phyloP scores from a whole-genome alignment of 2,329 filamentous ascomycete species.

The Aspergillus sp. region DNA sequence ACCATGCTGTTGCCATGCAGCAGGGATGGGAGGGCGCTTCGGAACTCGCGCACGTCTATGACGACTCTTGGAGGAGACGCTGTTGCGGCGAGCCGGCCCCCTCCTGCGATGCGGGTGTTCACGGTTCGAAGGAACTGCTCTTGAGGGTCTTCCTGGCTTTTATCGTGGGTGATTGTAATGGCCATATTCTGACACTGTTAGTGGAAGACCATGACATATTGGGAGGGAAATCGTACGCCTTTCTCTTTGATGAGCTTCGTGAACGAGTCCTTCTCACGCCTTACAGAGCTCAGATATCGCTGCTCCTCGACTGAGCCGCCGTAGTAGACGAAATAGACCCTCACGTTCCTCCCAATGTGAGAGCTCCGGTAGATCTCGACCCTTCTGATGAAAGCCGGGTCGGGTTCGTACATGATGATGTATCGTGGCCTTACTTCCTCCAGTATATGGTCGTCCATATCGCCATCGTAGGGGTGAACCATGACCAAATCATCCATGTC shows the following conservation, averaged over 20 bases:
- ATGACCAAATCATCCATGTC: conserved; percentile 83
- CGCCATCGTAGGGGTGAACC: conserved; percentile 87
- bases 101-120: conserved; percentile 93
- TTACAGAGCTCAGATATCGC: conserved; percentile 75
- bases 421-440: conserved; percentile 90
- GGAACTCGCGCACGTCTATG: conserved; percentile 92
- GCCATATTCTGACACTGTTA: conserved; percentile 58
- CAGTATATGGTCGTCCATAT: conserved; percentile 91
- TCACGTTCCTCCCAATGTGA: conserved; percentile 77
- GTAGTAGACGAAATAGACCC: conserved; percentile 96
- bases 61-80: conserved; percentile 82
- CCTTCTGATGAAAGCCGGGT: conserved; percentile 83
- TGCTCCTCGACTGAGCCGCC: conserved; percentile 92
- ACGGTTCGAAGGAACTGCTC: conserved; percentile 88
- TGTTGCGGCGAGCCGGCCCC: conserved; percentile 73
- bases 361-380: conserved; percentile 95
- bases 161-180: conserved; percentile 68
- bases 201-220: conserved; percentile 2
- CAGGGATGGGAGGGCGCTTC: conserved; percentile 82
- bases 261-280: conserved; percentile 94
- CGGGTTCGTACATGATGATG: conserved; percentile 97
- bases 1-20: conserved; percentile 81
- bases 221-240: conserved; percentile 43
- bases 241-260: conserved; percentile 91
- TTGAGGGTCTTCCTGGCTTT: conserved; percentile 67